Conservation (phyloP, 495 filamentous ascomycete genomes). For the Alectoria sarmentosa region DNA sequence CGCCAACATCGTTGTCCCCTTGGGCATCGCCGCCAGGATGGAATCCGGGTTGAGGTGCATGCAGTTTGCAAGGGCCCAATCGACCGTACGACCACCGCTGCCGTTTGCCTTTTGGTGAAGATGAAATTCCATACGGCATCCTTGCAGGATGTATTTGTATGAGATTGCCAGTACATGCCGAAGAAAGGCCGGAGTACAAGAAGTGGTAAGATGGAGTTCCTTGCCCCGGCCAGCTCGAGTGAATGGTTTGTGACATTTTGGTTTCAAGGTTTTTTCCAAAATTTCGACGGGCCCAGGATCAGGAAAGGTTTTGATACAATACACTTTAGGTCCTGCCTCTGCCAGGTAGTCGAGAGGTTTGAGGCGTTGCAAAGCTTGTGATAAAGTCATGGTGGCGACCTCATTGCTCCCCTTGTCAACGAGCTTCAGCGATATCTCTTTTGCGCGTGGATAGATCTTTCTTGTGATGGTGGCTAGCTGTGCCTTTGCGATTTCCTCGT, state of each 20-base stretch:
- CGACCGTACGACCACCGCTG: background rate
- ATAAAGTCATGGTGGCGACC: background rate
- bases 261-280: too few species aligned
- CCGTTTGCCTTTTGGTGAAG: background rate
- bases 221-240: background rate
- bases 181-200: background rate
- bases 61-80: slow-evolving; percentile 1
- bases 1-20: slow-evolving; percentile 1
- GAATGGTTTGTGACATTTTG: background rate
- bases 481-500: background rate
- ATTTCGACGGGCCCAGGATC: background rate
- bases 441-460: background rate
- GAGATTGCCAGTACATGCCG: background rate
- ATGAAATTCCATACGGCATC: background rate
- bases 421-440: background rate
- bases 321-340: background rate
- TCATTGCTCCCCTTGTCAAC: background rate
- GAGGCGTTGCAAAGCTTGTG: background rate
- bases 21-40: slow-evolving; percentile 9
- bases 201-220: background rate
- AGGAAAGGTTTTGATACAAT: background rate
- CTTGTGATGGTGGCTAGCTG: background rate
- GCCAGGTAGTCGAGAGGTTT: background rate
- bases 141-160: background rate
- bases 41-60: background rate